Conservation (phyloP, 1,139 yeast genomes). For the Zygoascus hellenicus region DNA sequence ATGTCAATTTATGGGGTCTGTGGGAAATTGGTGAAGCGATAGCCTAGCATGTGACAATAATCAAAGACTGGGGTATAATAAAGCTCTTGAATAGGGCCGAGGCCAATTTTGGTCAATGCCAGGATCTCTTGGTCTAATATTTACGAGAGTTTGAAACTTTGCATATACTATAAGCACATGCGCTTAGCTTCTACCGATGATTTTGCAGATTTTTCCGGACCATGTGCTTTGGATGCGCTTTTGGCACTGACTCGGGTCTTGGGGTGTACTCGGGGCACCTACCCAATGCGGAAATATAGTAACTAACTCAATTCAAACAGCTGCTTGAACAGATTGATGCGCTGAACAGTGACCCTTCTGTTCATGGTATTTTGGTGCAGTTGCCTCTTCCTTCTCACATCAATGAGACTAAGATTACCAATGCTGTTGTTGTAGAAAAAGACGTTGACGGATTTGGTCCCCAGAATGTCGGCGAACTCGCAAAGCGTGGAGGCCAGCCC, state of each 20-base stretch:
- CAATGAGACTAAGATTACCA: constrained; percentile 72
- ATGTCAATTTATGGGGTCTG: not conserved
- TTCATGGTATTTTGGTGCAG: constrained; percentile 89
- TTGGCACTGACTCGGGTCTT: too few species aligned
- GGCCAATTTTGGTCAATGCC: too few species aligned
- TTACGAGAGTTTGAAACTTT: too few species aligned
- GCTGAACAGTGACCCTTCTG: constrained; percentile 60
- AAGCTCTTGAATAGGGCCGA: too few species aligned
- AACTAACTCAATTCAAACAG: constrained; percentile 9
- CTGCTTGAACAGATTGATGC: constrained; percentile 53
- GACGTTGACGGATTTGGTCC: constrained; percentile 98
- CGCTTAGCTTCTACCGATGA: too few species aligned
- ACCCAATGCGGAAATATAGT: not conserved
- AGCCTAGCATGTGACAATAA: not conserved
- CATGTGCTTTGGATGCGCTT: too few species aligned
- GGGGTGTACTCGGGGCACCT: too few species aligned
- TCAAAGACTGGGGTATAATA: not conserved
- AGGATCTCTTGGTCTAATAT: too few species aligned
- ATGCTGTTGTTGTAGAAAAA: constrained; percentile 68
- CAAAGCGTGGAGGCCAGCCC: constrained; percentile 85
- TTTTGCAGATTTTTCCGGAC: too few species aligned
- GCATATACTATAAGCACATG: too few species aligned
- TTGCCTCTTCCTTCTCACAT: constrained; percentile 83
- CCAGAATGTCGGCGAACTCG: constrained; percentile 82
- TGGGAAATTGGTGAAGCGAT: not conserved